A percentile compares a stretch with the other conserved stretches of the same genome.
Conservation (phyloP, 202 grass and related monocot genomes). For the Brachypodium distachyon region DNA sequence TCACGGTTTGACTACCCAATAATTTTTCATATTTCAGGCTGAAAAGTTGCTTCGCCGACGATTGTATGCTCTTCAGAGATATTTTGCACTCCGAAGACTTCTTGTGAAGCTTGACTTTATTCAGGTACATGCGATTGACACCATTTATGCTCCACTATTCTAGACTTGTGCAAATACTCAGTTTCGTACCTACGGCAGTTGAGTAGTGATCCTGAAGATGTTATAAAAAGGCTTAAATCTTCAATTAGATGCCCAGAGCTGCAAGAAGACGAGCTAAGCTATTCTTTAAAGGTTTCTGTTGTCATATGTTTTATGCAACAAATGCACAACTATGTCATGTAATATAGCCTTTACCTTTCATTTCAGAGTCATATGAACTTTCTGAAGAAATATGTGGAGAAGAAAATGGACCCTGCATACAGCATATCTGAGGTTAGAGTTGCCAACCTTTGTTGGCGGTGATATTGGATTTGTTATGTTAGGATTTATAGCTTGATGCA, state of each 20-base stretch:
- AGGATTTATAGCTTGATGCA: no score
- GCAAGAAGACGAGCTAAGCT: background rate
- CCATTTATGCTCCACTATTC: background rate
- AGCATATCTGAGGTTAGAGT: background rate
- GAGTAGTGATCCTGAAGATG: background rate
- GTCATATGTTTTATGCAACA: background rate
- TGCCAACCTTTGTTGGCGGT: background rate
- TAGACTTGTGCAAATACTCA: background rate
- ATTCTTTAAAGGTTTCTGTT: background rate
- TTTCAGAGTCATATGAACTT: background rate
- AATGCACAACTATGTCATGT: background rate
- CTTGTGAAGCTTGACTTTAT: background rate
- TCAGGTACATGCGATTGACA: background rate
- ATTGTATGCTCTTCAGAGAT: background rate
- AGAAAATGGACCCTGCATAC: background rate
- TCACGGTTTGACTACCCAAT: background rate
- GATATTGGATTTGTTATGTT: background rate
- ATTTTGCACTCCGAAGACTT: background rate
- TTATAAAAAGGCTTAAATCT: background rate
- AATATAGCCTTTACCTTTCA: background rate
- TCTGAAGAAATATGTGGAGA: background rate
- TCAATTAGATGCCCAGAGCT: background rate
- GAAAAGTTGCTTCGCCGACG: background rate
- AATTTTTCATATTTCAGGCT: background rate
- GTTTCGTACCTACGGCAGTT: background rate